phyloP scores from a whole-genome alignment of 1,284 basidiomycete species.

The Trichosporon sp. region DNA sequence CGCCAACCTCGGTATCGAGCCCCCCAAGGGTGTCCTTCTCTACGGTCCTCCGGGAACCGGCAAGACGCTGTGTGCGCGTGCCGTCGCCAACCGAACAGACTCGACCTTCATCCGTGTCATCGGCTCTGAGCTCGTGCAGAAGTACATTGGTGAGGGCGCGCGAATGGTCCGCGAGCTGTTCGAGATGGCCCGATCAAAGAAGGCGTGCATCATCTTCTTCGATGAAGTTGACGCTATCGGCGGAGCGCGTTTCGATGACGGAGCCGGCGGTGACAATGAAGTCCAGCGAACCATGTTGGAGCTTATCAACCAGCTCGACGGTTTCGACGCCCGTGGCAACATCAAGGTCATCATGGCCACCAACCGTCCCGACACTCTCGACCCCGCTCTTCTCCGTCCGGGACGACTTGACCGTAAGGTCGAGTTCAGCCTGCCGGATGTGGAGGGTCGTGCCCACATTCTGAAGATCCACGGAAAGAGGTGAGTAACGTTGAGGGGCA shows the following conservation, averaged over 20 bases:
- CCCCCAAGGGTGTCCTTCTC: constrained; percentile 94
- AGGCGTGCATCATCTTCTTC: constrained; percentile 99
- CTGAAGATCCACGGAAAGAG: constrained; percentile 93
- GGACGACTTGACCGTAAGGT: constrained; percentile 93
- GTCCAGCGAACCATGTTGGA: constrained; percentile 99
- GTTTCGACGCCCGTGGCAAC: constrained; percentile 96
- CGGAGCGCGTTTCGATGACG: constrained; percentile 98
- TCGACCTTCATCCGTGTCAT: constrained; percentile 96
- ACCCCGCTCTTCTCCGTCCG: constrained; percentile 91
- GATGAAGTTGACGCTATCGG: constrained; percentile 90
- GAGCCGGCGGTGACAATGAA: constrained; percentile 97
- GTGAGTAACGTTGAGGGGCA: constrained; percentile 47
- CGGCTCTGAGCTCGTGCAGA: constrained; percentile 97
- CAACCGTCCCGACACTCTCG: constrained; percentile 95
- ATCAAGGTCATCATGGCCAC: constrained; percentile 99
- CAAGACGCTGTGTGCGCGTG: constrained; percentile 96
- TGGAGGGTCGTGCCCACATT: constrained; percentile 94
- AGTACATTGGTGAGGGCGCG: constrained; percentile 98
- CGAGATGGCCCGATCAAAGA: constrained; percentile 98
- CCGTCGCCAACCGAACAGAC: constrained; percentile 97
- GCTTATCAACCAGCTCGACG: constrained; percentile 96
- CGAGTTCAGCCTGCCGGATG: constrained; percentile 92
- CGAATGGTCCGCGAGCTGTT: constrained; percentile 98
- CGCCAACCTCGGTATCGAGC: constrained; percentile 96
- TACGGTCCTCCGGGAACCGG: constrained; percentile 96